phyloP scores from a whole-genome alignment of 164 flowering plant species.

The Aristolochia fimbriata region DNA sequence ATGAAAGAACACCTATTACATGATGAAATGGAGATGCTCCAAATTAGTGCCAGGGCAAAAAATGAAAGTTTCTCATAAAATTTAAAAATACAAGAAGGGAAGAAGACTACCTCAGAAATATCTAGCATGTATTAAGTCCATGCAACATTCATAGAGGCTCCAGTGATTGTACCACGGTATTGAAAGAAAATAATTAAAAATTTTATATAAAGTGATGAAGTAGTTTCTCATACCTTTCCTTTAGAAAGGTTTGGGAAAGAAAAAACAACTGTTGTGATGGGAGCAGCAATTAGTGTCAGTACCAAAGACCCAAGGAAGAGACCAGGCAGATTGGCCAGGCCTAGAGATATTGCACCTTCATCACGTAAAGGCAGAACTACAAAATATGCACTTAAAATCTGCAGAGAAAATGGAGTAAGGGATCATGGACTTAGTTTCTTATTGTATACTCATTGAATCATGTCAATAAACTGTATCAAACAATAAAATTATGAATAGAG shows the following conservation, averaged over 20 bases:
- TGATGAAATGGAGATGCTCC: slow-evolving; percentile 4
- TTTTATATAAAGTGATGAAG: background rate
- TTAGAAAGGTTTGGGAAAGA: slow-evolving; percentile 85
- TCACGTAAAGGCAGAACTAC: slow-evolving; percentile 90
- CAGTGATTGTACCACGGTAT: background rate
- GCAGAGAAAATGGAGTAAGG: slow-evolving; percentile 7
- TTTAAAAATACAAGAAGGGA: background rate
- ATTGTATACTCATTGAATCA: background rate
- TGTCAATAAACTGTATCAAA: background rate
- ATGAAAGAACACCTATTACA: slow-evolving; percentile 30
- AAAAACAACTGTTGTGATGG: slow-evolving; percentile 72
- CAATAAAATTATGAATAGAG: background rate
- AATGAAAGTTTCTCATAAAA: background rate
- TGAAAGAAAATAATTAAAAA: background rate
- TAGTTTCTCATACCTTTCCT: slow-evolving; percentile 42
- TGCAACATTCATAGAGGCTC: background rate
- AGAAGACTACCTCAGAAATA: background rate
- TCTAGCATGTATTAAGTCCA: no score
- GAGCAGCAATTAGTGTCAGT: slow-evolving; percentile 84
- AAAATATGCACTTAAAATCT: slow-evolving; percentile 92
- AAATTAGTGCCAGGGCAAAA: background rate
- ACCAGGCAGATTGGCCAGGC: slow-evolving; percentile 67
- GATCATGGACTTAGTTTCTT: background rate
- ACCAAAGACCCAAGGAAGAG: slow-evolving; percentile 75
- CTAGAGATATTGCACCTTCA: slow-evolving; percentile 92